Evolutionary conservation across 495 filamentous ascomycete genomes (phyloP).

Genomic region (Penicillium pancosmium): DNA sequence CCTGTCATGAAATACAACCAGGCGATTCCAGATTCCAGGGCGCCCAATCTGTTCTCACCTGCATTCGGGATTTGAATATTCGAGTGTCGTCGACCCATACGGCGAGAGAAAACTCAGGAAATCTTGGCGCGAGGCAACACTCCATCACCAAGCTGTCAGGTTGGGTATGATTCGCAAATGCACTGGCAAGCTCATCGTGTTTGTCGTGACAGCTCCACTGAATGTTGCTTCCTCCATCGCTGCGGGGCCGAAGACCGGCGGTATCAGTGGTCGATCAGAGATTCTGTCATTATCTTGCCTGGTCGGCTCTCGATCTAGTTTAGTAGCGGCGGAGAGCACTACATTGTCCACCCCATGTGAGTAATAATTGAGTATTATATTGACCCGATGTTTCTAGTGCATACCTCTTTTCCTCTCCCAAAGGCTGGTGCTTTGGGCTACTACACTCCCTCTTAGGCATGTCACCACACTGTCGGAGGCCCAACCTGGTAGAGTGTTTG

Average conservation of each 20-base stretch:
- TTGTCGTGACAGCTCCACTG: conserved; percentile 19
- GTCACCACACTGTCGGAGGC: background rate
- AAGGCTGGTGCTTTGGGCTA: background rate
- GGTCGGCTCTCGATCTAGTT: conserved; percentile 15
- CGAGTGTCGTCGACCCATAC: background rate
- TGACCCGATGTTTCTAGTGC: background rate
- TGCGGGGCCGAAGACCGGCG: conserved; percentile 19
- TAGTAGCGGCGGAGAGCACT: conserved; percentile 1
- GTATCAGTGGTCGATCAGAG: conserved; percentile 17
- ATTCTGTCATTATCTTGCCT: conserved; percentile 7
- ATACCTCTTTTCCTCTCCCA: background rate
- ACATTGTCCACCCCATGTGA: background rate
- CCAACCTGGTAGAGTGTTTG: background rate
- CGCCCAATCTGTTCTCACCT: conserved; percentile 2
- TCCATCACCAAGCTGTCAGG: conserved; percentile 8
- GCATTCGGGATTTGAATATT: background rate
- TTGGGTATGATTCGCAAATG: conserved; percentile 2
- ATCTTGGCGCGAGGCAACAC: conserved; percentile 1
- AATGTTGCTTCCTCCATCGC: conserved; percentile 6
- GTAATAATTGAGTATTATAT: background rate
- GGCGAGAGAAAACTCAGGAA: background rate
- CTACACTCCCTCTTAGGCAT: background rate
- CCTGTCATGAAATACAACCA: background rate
- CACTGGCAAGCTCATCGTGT: background rate
- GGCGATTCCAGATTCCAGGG: background rate